Base-by-base conservation (phyloP, 2,329 filamentous ascomycete genomes). In the Gremmenia infestans region DNA sequence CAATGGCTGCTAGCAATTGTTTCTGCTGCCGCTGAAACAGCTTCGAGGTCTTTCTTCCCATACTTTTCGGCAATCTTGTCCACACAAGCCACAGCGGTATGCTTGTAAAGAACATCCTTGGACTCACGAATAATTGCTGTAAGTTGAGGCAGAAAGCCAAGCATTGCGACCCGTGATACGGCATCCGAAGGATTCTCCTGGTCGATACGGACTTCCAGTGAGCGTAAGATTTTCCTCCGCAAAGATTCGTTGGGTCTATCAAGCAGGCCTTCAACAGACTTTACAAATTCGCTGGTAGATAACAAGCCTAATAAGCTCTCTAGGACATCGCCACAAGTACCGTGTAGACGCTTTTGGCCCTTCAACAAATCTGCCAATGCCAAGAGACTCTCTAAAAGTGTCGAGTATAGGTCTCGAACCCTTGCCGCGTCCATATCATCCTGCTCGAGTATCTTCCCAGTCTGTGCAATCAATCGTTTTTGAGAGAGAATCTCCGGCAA, bases 51-150 rank as follows among this genome's bases (percentile, higher is more conserved):
- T 71, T 92, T 95, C 77, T 94, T 95, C 63, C 94, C 95, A 70
- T 96, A 97, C 71, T 93, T 93, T 73, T 97, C 92, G 2, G 89
- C 83, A 60, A 99, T 95, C 71, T 90, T 89, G 73, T 97, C 92
- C 46, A 97, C 87, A 65, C 93, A 97, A 37, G 86, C 85, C 59
- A 99, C 86, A 1, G 92, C 89, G 11, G 89, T 91, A 65, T 91
- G 87, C 73, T 93, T 91, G 70, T 94, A 87, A 28, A 84, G 79
- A 52, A 87, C 81, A 62, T 94, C 86, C 35, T 81, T 76, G 6
- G 88, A 87, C 50, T 87, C 81, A 54, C 86, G 78, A 57, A 99
- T 83, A 47, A 95, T 88, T 19, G 81, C 79, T 17, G 89, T 89
- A 59, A 96, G 79, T 63, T 87, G 87, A 11, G 89, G 86, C 62